Percentiles rank a stretch among this genome's conserved stretches.
These are phyloP conservation scores for Zalaria sp. DNA, from an alignment of 2,329 filamentous ascomycete species.

Conservation along the genomic window DNA sequence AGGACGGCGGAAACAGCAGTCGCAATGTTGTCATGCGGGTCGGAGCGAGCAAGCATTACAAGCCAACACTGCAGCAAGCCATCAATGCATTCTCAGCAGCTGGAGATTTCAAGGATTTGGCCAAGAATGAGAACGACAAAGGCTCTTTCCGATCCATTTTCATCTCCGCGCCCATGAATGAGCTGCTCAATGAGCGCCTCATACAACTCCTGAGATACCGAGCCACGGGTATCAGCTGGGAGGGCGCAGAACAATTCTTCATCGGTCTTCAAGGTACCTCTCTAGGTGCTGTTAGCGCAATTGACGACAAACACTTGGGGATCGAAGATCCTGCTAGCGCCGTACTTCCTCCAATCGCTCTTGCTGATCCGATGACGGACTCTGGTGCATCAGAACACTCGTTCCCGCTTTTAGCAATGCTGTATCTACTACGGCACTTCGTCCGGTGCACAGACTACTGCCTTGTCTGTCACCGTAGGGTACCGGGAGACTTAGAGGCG, in stretches of 20 bases:
- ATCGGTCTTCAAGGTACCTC: constrained; percentile 25
- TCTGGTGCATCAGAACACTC: constrained; percentile 23
- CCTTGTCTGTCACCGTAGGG: constrained; percentile 63
- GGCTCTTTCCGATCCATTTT: constrained; percentile 42
- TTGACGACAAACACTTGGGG: constrained; percentile 25
- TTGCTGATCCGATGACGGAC: constrained; percentile 33
- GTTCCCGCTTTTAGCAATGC: constrained; percentile 48
- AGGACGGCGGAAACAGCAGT: constrained; percentile 19
- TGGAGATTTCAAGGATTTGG: constrained; percentile 9
- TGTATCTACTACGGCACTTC: constrained; percentile 65
- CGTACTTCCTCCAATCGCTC: constrained; percentile 30
- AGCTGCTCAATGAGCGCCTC: constrained; percentile 53
- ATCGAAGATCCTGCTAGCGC: constrained; percentile 16
- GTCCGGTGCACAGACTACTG: constrained; percentile 77
- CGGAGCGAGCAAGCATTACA: constrained; percentile 58
- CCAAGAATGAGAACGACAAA: constrained; percentile 4
- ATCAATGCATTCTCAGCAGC: constrained; percentile 34
- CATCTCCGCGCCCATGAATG: constrained; percentile 57
- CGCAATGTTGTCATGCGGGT: constrained; percentile 46
- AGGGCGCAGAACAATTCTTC: constrained; percentile 48
- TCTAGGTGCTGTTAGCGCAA: constrained; percentile 9
- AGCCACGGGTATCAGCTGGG: constrained; percentile 45
- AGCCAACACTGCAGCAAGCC: constrained; percentile 47
- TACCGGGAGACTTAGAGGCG: constrained; percentile 50
- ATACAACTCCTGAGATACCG: constrained; percentile 44